Percentiles rank a stretch among this genome's conserved stretches.
These are phyloP conservation scores for Pezicula radicicola DNA, from an alignment of 2,329 filamentous ascomycete species.

Conservation along the genomic window DNA sequence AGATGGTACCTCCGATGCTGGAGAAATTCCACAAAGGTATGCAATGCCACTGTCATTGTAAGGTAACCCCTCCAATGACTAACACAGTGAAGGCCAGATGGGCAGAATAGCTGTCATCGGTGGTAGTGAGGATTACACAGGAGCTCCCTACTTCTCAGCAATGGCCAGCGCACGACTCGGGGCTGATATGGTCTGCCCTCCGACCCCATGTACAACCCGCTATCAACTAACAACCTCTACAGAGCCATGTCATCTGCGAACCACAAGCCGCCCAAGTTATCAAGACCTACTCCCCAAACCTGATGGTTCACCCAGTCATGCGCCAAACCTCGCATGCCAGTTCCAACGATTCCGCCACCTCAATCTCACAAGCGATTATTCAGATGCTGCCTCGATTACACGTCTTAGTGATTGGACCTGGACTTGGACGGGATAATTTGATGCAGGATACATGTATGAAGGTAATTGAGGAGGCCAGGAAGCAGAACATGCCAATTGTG, in stretches of 20 bases:
- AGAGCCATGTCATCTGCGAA: slow-evolving; percentile 96
- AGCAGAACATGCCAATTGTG: slow-evolving; percentile 73
- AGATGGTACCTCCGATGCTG: slow-evolving; percentile 91
- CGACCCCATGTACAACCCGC: background rate
- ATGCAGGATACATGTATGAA: slow-evolving; percentile 84
- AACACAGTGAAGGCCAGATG: slow-evolving; percentile 67
- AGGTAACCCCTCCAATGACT: slow-evolving; percentile 4
- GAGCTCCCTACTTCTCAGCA: slow-evolving; percentile 95
- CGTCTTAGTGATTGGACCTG: slow-evolving; percentile 88
- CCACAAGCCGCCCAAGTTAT: slow-evolving; percentile 83
- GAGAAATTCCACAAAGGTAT: slow-evolving; percentile 94
- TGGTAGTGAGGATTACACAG: slow-evolving; percentile 93
- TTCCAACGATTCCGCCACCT: slow-evolving; percentile 50
- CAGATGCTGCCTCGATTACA: slow-evolving; percentile 84
- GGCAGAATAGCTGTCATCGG: slow-evolving; percentile 92
- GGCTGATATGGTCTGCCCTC: slow-evolving; percentile 72
- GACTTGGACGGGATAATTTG: slow-evolving; percentile 81
- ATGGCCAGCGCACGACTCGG: slow-evolving; percentile 92
- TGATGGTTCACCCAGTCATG: slow-evolving; percentile 98
- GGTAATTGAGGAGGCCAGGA: slow-evolving; percentile 76
- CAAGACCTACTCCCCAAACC: slow-evolving; percentile 95
- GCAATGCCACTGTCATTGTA: slow-evolving; percentile 13
- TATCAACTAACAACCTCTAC: slow-evolving; percentile 3
- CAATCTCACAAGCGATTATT: slow-evolving; percentile 66
- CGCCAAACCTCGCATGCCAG: slow-evolving; percentile 63